Base-by-base conservation (phyloP, 225 moss, liverwort and hornwort genomes). In the Physcomitrellopsis africana region DNA sequence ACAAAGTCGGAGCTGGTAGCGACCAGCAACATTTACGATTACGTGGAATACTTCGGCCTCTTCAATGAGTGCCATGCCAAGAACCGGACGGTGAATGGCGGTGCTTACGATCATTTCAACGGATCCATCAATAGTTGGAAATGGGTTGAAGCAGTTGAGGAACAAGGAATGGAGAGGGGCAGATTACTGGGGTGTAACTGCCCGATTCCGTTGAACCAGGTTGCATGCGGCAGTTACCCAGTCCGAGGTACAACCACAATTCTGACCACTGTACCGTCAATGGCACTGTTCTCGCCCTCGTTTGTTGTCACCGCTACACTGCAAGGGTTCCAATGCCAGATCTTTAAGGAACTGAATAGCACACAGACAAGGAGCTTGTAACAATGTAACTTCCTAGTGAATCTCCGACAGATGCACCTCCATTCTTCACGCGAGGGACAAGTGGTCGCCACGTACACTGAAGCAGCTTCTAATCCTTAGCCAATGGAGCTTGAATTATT, bases 141-240 rank as follows among this genome's bases (percentile, higher is more conserved):
- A 7, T 37, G 48, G 69, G 69, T 69, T 69, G 42, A 9, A 22
- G 53, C 70, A 70, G 58, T 70, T 70, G 70, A 58, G 45, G 58
- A 13, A 18, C 29, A 44, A 32, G 27, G 43, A 15, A 54, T 23
- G 45, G 70, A 16, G 24, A n/a, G 7, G n/a, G 52, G n/a, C 52
- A 24, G 70, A 7, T 14, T 7, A 23, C 47, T 47, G 18, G 71
- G 48, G 48, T 58, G 81, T 81, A 81, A 81, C 81, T 68, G 73
- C 68, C 61, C 53, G 37, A 60, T 76, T 72, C 73, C 77, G 81
- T 81, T 81, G 77, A 72, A 77, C 52, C 67, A 55, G 57, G 78
- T 63, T 60, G 67, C 81, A 18, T 42, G 27, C 70, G 72, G 77
- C 77, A 69, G 81, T 81, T 81, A 73, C 79, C 32, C 55, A 56